Evolutionary conservation across 306 rosid genomes (phyloP), one percentile per base, ranked within the genome.

Genomic region (Alnus glutinosa): DNA sequence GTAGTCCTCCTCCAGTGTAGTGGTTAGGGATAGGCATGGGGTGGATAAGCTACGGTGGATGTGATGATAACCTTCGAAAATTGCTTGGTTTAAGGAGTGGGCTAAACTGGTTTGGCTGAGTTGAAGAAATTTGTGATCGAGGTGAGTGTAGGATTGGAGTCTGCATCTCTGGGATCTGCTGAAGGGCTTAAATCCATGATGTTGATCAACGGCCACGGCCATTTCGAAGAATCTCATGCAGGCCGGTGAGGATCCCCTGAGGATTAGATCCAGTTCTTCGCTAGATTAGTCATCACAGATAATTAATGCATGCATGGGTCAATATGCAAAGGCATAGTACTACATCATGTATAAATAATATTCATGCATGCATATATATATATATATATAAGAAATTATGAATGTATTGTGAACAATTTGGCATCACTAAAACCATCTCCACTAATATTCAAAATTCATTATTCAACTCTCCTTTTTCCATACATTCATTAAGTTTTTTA

Each of bases 31-130:
- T 4, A 94, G 91, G 88, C 98, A 94, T 55, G 98, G 97, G 80
- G 95, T 94, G 83, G 98, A 94, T 84, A 86, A 87, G 83, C 98
- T 94, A 75, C 94, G 86, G 86, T 88, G 98, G 79, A 94, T 85
- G 72, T 86, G 90, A 18, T 86, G 89, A 18, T 81, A 86, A 46
- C 74, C 85, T 82, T 83, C 78, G 55, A 84, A 76, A 4, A 42
- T 42, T 72, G 91, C 87, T 75, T 84, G 86, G 76, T 82, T 88
- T 59, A 84, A 81, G 76, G 92, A 90, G 74, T 81, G 81, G 72
- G 88, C 73, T 74, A 86, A 69, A 79, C 77, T 68, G 47, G 75
- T 77, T 76, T 85, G 83, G 80, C 54, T 76, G 54, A 58, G 86
- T 76, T 86, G 88, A 28, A 82, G 70, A 73, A 82, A 71, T 70